Evolutionary conservation across 768 basidiomycete species (phyloP).

Genomic region (Austroboletus eburneus): DNA sequence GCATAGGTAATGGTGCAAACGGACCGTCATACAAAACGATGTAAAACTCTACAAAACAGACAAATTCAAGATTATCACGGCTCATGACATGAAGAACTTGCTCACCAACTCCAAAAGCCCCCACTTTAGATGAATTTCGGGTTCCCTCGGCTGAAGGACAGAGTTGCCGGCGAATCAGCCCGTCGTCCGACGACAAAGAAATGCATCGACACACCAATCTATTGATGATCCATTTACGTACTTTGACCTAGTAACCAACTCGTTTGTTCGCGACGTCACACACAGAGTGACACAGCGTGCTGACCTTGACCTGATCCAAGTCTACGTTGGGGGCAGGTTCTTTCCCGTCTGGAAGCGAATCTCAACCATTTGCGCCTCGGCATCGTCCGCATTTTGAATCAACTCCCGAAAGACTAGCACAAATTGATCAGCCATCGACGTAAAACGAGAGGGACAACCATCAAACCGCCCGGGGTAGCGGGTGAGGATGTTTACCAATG

Average conservation of each 20-base stretch:
- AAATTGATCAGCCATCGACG: neutral
- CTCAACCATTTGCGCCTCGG: neutral
- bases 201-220: slow-evolving; percentile 7
- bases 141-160: slow-evolving; percentile 10
- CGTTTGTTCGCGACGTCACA: neutral
- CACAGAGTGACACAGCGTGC: no score
- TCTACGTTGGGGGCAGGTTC: neutral
- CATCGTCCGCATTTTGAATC: slow-evolving; percentile 49
- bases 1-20: no score
- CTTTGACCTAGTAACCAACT: neutral
- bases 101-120: slow-evolving; percentile 18
- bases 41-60: slow-evolving; percentile 12
- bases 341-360: neutral
- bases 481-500: neutral
- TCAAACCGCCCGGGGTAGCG: slow-evolving; percentile 7
- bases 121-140: slow-evolving; percentile 9
- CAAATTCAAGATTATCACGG: neutral
- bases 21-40: slow-evolving; percentile 4
- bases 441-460: neutral
- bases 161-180: neutral
- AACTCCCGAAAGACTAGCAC: slow-evolving; percentile 46
- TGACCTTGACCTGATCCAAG: neutral
- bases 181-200: neutral
- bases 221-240: neutral
- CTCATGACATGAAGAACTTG: neutral